Percentiles rank a stretch among this genome's conserved stretches.
Evolutionary conservation across 169 alveolate species (phyloP).

Genomic region (Plasmodium gallinaceum): DNA sequence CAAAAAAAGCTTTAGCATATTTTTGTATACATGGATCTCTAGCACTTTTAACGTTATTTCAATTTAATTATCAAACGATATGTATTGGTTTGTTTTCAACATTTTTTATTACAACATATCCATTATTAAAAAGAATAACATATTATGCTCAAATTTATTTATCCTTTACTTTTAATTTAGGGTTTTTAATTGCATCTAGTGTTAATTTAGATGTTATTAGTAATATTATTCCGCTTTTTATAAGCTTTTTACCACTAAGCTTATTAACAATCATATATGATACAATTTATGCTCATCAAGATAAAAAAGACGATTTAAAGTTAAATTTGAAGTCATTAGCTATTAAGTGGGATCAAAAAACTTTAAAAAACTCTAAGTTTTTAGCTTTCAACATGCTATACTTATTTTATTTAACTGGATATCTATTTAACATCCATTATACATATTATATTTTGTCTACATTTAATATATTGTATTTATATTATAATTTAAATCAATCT

Average conservation of each 20-base stretch:
- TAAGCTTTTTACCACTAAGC: conserved; percentile 80
- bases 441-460: conserved; percentile 36
- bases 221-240: conserved; percentile 84
- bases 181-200: conserved; percentile 90
- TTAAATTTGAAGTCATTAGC: conserved; percentile 93
- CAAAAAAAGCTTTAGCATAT: conserved; percentile 82
- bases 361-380: conserved; percentile 76
- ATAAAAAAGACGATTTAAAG: conserved; percentile 88
- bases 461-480: conserved; percentile 31
- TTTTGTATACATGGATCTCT: conserved; percentile 45
- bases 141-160: conserved; percentile 93
- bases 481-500: neutral
- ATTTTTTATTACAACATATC: conserved; percentile 90
- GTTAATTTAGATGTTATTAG: conserved; percentile 76
- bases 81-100: conserved; percentile 48
- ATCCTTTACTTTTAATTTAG: conserved; percentile 93
- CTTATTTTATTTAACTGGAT: conserved; percentile 34
- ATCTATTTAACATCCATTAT: conserved; percentile 39
- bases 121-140: conserved; percentile 92
- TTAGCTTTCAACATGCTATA: conserved; percentile 23
- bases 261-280: conserved; percentile 95
- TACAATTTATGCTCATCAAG: conserved; percentile 96
- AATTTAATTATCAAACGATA: conserved; percentile 19
- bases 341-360: conserved; percentile 87
- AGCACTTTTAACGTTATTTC: conserved; percentile 24